Conservation (phyloP, 305 asterid species). For the Coffea humblotiana region DNA sequence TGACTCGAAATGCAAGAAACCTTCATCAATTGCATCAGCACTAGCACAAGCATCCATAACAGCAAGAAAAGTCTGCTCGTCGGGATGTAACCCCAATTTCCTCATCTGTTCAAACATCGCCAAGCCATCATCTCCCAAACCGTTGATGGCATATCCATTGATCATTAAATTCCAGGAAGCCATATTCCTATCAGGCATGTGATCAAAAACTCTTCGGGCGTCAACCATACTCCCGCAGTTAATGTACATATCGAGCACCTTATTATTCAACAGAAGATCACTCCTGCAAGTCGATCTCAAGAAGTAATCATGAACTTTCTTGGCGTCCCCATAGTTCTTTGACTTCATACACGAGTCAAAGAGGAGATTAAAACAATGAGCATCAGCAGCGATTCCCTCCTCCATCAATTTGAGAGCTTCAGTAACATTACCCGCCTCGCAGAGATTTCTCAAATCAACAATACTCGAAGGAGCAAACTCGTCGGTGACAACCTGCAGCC, state of each 20-base stretch:
- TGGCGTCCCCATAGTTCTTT: constrained; percentile 80
- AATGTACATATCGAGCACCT: constrained; percentile 77
- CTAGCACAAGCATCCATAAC: constrained; percentile 88
- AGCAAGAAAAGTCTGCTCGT: constrained; percentile 63
- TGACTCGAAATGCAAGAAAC: constrained; percentile 72
- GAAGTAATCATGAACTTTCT: constrained; percentile 83
- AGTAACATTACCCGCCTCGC: constrained; percentile 68
- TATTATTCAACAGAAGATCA: constrained; percentile 60
- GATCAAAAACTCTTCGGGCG: constrained; percentile 85
- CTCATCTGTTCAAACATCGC: constrained; percentile 80
- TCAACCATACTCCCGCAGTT: constrained; percentile 85
- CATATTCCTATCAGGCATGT: constrained; percentile 79
- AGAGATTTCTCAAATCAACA: constrained; percentile 57
- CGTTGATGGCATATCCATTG: constrained; percentile 68
- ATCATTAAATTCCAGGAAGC: constrained; percentile 93
- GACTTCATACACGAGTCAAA: constrained; percentile 66
- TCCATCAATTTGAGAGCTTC: constrained; percentile 82
- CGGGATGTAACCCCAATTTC: constrained; percentile 54
- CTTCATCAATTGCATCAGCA: constrained; percentile 89
- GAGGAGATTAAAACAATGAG: constrained; percentile 65
- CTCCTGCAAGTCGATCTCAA: constrained; percentile 71
- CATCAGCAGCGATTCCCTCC: constrained; percentile 59
- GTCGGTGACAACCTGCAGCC: constrained; percentile 15
- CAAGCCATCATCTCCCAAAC: constrained; percentile 87
- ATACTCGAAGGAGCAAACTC: constrained; percentile 23